Conservation (phyloP, 106 monocot species). For the Iris macrosiphon region DNA sequence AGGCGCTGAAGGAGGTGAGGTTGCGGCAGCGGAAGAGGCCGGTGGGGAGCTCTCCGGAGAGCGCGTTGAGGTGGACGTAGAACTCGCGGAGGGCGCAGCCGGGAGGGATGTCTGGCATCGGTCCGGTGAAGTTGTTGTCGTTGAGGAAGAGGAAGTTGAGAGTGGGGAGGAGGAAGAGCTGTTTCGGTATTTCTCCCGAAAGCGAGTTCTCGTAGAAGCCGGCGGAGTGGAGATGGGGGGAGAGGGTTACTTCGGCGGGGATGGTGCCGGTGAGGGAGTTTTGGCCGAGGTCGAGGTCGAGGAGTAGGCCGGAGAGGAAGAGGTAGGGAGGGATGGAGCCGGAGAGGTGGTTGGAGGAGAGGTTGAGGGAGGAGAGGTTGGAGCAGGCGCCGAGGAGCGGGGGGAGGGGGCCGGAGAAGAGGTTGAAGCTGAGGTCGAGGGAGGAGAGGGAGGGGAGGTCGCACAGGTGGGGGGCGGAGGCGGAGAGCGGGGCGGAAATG, state of each 20-base stretch:
- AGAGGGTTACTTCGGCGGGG: slow-evolving; percentile 24
- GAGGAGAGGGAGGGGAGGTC: slow-evolving; percentile 17
- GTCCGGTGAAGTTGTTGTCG: slow-evolving; percentile 58
- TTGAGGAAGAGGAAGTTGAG: slow-evolving; percentile 38
- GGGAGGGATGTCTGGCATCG: slow-evolving; percentile 30
- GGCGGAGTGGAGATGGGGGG: slow-evolving; percentile 21
- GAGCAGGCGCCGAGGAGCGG: slow-evolving; percentile 30
- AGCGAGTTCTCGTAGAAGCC: slow-evolving; percentile 38
- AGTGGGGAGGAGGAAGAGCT: slow-evolving; percentile 34
- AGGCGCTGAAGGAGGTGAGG: slow-evolving; percentile 29
- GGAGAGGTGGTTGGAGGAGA: slow-evolving; percentile 40
- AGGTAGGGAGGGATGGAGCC: slow-evolving; percentile 47
- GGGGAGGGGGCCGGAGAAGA: slow-evolving; percentile 53
- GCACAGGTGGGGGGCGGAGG: slow-evolving; percentile 25
- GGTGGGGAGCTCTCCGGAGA: slow-evolving; percentile 41
- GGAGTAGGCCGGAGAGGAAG: slow-evolving; percentile 25
- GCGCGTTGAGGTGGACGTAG: slow-evolving; percentile 32
- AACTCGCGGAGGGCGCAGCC: slow-evolving; percentile 26
- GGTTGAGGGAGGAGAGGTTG: slow-evolving; percentile 29
- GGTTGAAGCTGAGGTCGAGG: slow-evolving; percentile 47
- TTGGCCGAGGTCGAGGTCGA: slow-evolving; percentile 23
- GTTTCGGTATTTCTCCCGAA: slow-evolving; percentile 49
- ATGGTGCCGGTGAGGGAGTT: slow-evolving; percentile 53
- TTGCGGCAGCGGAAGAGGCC: slow-evolving; percentile 36
- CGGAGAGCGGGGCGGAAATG: slow-evolving; percentile 20